These are phyloP conservation scores for Xerophyta viscosa DNA, from an alignment of 106 monocot species.

Conservation along the genomic window DNA sequence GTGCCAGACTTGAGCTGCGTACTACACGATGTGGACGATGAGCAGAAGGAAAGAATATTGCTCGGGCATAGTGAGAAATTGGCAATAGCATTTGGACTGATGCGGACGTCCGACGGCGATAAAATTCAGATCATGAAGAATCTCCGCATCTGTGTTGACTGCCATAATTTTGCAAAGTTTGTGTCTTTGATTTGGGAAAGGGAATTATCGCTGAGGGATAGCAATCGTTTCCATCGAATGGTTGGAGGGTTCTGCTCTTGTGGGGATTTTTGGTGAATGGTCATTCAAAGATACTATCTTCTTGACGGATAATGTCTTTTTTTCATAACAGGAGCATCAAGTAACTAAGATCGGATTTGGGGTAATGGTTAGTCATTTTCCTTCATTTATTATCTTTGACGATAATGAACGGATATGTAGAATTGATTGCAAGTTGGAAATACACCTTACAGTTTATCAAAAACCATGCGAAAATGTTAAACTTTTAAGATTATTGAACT, in stretches of 20 bases:
- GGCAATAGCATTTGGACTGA: slow-evolving; percentile 55
- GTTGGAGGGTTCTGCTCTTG: slow-evolving; percentile 43
- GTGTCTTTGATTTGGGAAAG: slow-evolving; percentile 39
- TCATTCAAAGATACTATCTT: not conserved
- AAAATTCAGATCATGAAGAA: slow-evolving; percentile 46
- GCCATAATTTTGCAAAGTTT: slow-evolving; percentile 64
- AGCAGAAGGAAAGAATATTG: slow-evolving; percentile 52
- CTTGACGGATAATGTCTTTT: no score
- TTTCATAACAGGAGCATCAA: no score
- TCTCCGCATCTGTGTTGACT: slow-evolving; percentile 58
- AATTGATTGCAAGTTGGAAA: no score
- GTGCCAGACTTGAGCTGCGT: slow-evolving; percentile 47
- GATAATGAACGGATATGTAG: no score
- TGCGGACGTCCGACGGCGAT: slow-evolving; percentile 12
- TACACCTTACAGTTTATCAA: no score
- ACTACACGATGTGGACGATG: slow-evolving; percentile 65
- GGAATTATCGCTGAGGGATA: slow-evolving; percentile 50
- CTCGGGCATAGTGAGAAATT: slow-evolving; percentile 62
- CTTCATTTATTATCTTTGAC: no score
- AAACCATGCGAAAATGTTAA: no score
- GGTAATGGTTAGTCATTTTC: no score
- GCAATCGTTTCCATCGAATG: slow-evolving; percentile 48
- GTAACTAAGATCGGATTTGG: no score
- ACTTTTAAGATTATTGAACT: no score
- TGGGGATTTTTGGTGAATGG: slow-evolving; percentile 58